A percentile compares a stretch with the other conserved stretches of the same genome.
Conservation (phyloP, 305 asterid species). For the Solanum aculeatissimum region DNA sequence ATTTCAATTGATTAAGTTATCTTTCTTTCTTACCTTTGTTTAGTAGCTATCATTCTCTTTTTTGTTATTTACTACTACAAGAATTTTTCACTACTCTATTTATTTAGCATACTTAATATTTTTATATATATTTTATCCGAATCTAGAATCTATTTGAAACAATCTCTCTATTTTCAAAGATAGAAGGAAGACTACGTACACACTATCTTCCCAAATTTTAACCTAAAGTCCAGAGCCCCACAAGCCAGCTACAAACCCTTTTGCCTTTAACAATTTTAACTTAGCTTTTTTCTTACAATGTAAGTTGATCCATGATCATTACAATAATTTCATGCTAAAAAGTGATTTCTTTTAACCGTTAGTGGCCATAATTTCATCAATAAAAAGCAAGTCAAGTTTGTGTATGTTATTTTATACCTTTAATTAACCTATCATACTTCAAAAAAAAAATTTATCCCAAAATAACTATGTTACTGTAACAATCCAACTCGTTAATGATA, state of each 20-base stretch:
- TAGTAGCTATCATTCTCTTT: background rate
- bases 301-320: background rate
- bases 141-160: background rate
- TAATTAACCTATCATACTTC: background rate
- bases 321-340: background rate
- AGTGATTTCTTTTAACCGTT: slow-evolving; percentile 1
- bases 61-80: background rate
- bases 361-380: background rate
- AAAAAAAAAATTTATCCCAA: background rate
- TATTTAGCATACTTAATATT: background rate
- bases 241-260: background rate
- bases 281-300: background rate
- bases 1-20: background rate
- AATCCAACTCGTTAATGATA: too few relatives aligned
- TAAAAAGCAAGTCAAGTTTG: background rate
- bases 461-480: background rate
- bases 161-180: background rate
- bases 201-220: background rate
- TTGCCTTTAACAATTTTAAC: background rate
- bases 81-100: background rate
- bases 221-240: background rate
- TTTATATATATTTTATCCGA: background rate
- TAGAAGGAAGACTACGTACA: background rate
- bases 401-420: background rate
- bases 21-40: too few relatives aligned